Evolutionary conservation across 257 asterid genomes (phyloP), one percentile per base, ranked within the genome.

Genomic region (Anisodus tanguticus): DNA sequence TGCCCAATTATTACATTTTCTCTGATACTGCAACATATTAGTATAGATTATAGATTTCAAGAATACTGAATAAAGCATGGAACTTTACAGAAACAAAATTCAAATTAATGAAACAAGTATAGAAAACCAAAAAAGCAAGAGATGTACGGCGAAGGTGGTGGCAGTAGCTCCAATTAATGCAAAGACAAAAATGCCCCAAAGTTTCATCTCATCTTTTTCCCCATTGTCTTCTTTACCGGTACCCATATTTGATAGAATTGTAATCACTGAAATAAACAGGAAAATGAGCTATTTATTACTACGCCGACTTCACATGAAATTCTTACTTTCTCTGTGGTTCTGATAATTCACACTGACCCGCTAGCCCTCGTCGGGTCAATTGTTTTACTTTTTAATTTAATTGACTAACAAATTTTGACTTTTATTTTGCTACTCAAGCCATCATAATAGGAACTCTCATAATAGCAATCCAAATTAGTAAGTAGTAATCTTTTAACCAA

Each of bases 101-200:
- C 49, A 19, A 72, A 72, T 72, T 45, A 22, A 45, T 17, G 35
- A 16, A 12, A 68, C n/a, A 49, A 15, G 51, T 45, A 16, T 39
- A 3, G 13, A 71, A 71, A 69, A 8, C 51, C 26, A 12, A 13
- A 72, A 70, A 39, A 5, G 0, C 55, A 19, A 1, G 37, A 9
- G 62, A 70, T 92, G 83, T 90, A 95, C 99, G 16, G 99, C 97
- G 35, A 91, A 84, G 31, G 94, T 89, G 85, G 98, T 93, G 86
- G 89, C 92, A 54, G 97, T 87, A 84, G 98, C 98, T 83, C 98
- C 98, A 51, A 95, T 90, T 43, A 94, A 86, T 55, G 97, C 97
- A 58, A 92, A 94, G 70, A 92, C 85, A 12, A 94, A 85, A 88
- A 91, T 85, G 37, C 94, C 92, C 97, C 93, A 90, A 8, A 93